Conservation (phyloP, 257 asterid species). For the Eustoma russellianum region DNA sequence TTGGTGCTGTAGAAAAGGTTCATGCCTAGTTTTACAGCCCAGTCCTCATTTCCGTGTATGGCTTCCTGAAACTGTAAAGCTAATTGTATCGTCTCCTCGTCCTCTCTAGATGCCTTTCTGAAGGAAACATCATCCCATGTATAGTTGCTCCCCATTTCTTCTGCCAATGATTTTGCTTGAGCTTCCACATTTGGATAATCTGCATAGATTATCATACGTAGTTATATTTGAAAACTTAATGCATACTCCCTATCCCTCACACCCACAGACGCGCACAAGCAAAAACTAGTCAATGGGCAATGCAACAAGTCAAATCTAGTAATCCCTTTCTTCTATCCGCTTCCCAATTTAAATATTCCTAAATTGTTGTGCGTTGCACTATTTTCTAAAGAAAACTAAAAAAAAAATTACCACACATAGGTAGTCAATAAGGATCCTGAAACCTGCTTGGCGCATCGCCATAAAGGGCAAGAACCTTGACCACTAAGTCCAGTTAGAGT, state of each 20-base stretch:
- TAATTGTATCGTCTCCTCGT: slow-evolving; percentile 52
- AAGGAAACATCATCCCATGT: slow-evolving; percentile 54
- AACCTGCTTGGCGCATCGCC: too few relatives aligned
- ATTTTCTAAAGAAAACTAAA: too few relatives aligned
- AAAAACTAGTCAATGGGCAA: too few relatives aligned
- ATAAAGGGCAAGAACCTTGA: too few relatives aligned
- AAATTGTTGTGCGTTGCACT: too few relatives aligned
- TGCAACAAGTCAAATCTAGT: too few relatives aligned
- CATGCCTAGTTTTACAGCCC: slow-evolving; percentile 96
- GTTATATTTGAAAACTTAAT: too few relatives aligned
- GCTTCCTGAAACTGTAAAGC: slow-evolving; percentile 79
- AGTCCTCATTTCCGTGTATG: slow-evolving; percentile 83
- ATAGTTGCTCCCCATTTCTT: slow-evolving; percentile 44
- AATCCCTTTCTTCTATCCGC: background rate
- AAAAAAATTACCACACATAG: too few relatives aligned
- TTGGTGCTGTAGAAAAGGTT: slow-evolving; percentile 90
- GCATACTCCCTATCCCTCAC: too few relatives aligned
- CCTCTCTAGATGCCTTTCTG: slow-evolving; percentile 56
- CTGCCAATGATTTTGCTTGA: slow-evolving; percentile 66
- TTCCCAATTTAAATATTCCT: background rate
- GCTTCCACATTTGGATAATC: slow-evolving; percentile 84
- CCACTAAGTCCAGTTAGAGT: too few relatives aligned
- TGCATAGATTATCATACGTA: slow-evolving; percentile 22
- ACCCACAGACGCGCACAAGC: too few relatives aligned
- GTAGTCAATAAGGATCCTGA: too few relatives aligned